Evolutionary conservation across 768 basidiomycete species (phyloP).

Genomic region (Kwoniella dejecticola): DNA sequence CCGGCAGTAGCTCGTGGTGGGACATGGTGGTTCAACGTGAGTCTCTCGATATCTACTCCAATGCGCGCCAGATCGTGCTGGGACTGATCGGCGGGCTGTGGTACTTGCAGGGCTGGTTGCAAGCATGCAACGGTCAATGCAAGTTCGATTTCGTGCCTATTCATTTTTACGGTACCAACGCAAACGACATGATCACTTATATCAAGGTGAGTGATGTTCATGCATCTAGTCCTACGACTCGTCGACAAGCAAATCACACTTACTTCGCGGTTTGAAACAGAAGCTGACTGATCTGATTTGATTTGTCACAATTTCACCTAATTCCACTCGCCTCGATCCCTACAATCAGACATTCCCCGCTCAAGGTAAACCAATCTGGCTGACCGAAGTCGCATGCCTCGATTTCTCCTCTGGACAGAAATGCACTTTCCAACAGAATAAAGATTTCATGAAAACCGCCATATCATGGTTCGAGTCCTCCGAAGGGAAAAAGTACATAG

Average conservation of each 20-base stretch:
- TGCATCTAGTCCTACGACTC: too few relatives aligned
- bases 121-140: constrained; percentile 43
- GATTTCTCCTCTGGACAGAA: constrained; percentile 33
- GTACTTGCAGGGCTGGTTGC: constrained; percentile 42
- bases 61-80: too few relatives aligned
- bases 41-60: constrained; percentile 11
- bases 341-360: constrained; percentile 19
- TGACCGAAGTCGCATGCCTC: constrained; percentile 35
- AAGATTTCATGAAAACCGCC: constrained; percentile 41
- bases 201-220: constrained; percentile 22
- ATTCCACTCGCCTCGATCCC: too few relatives aligned
- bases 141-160: constrained; percentile 47
- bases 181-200: constrained; percentile 31
- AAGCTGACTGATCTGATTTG: too few relatives aligned
- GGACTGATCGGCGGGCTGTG: too few relatives aligned
- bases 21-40: constrained; percentile 38
- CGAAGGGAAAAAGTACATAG: constrained; percentile 29
- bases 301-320: too few relatives aligned
- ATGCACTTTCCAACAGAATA: constrained; percentile 31
- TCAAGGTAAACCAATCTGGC: constrained; percentile 35
- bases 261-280: too few relatives aligned
- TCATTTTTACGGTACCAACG: constrained; percentile 50
- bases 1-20: constrained; percentile 46
- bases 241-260: too few relatives aligned
- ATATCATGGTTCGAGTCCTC: constrained; percentile 30